Evolutionary conservation across 345 rosid genomes (phyloP).

Genomic region (Populus simonii): DNA sequence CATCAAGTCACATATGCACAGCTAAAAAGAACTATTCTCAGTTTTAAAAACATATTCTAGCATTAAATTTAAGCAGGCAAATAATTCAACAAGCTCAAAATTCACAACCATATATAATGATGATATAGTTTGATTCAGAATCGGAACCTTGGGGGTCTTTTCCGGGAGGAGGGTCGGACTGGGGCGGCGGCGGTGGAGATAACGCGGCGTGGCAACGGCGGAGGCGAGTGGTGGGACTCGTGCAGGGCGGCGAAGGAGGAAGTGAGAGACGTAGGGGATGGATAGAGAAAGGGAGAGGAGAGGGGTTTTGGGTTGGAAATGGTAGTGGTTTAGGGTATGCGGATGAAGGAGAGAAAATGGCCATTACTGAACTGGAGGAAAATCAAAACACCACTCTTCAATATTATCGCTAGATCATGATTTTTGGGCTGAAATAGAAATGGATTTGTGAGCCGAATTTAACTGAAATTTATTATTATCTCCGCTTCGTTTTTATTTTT

Average conservation of each 20-base stretch:
- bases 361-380: conserved; percentile 5
- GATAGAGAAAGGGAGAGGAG: conserved; percentile 5
- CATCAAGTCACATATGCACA: no score
- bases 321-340: not conserved
- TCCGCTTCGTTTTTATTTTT: no score
- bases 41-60: no score
- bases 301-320: not conserved
- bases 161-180: conserved; percentile 48
- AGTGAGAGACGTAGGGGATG: conserved; percentile 11
- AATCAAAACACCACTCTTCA: no score
- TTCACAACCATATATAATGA: no score
- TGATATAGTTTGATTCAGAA: not conserved
- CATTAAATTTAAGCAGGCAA: not conserved
- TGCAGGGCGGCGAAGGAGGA: conserved; percentile 16
- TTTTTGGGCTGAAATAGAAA: no score
- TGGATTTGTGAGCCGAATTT: no score
- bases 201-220: conserved; percentile 32
- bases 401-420: no score
- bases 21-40: no score
- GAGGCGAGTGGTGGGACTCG: conserved; percentile 2
- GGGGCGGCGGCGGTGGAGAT: conserved; percentile 37
- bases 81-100: no score
- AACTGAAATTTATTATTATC: no score
- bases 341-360: conserved; percentile 15
- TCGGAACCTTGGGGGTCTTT: conserved; percentile 41